phyloP scores from a whole-genome alignment of 1,284 basidiomycete species.

The Cryptococcus wingfieldii region DNA sequence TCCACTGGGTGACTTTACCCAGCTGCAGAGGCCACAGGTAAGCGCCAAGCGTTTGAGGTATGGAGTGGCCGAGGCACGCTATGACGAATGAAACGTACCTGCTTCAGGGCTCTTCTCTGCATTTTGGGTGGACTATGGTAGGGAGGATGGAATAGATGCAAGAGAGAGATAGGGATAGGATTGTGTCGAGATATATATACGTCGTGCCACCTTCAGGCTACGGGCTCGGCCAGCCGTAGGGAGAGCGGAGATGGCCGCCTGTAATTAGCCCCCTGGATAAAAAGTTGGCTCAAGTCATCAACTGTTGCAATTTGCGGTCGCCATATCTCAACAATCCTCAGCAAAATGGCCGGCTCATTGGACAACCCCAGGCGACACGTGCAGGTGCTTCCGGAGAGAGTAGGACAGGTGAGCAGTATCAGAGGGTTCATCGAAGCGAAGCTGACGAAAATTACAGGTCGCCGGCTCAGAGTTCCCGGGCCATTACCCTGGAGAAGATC shows the following conservation, averaged over 20 bases:
- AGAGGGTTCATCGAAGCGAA: neutral
- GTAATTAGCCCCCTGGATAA: too few species aligned
- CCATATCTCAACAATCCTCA: too few species aligned
- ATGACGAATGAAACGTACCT: constrained; percentile 22
- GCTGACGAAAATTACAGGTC: constrained; percentile 52
- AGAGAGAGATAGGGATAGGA: too few species aligned
- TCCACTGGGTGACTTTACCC: constrained; percentile 48
- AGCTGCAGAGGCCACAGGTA: constrained; percentile 24
- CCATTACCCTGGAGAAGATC: constrained; percentile 74
- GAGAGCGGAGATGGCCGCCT: neutral
- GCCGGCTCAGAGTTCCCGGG: constrained; percentile 84
- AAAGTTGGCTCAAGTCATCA: neutral
- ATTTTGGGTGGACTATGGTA: constrained; percentile 10
- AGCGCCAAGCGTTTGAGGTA: neutral
- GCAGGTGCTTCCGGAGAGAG: constrained; percentile 63
- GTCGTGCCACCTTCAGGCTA: too few species aligned
- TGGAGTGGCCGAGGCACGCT: too few species aligned
- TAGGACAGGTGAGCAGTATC: constrained; percentile 52
- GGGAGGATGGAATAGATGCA: too few species aligned
- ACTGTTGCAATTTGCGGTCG: neutral
- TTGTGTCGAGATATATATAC: too few species aligned
- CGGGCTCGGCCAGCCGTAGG: too few species aligned
- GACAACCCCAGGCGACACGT: constrained; percentile 55
- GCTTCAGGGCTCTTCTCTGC: constrained; percentile 47
- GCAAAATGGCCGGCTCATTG: constrained; percentile 1